These are phyloP conservation scores for Leucaena leucocephala DNA, from an alignment of 306 rosid species.

Conservation along the genomic window DNA sequence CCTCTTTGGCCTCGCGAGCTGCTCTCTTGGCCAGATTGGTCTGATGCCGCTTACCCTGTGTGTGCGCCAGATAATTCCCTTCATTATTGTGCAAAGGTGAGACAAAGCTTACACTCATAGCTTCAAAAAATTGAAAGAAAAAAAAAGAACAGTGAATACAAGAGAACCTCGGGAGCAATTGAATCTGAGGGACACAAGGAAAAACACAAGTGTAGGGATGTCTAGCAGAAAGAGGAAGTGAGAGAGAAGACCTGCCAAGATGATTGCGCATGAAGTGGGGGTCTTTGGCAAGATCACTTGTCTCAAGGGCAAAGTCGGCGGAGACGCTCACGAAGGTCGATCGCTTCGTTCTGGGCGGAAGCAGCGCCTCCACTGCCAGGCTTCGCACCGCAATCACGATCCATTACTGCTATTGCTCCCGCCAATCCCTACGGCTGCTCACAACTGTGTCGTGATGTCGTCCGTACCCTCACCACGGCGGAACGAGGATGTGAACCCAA, in stretches of 20 bases:
- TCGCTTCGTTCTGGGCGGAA: conserved; percentile 94
- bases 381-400: conserved; percentile 99
- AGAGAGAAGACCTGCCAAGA: conserved; percentile 61
- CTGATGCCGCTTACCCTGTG: conserved; percentile 96
- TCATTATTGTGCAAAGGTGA: conserved; percentile 97
- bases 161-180: neutral
- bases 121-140: conserved; percentile 38
- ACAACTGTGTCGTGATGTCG: neutral
- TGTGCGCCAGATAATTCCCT: conserved; percentile 96
- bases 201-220: neutral
- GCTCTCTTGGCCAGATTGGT: conserved; percentile 93
- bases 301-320: conserved; percentile 91
- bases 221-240: neutral
- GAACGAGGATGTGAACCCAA: neutral
- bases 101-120: conserved; percentile 91
- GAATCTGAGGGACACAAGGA: neutral
- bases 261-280: conserved; percentile 99
- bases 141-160: conserved; percentile 13
- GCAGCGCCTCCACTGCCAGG: conserved; percentile 99
- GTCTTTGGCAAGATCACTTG: conserved; percentile 94
- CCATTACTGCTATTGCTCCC: conserved; percentile 50
- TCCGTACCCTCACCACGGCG: neutral
- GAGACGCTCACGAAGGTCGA: conserved; percentile 96
- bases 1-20: conserved; percentile 95
- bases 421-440: neutral